phyloP scores from a whole-genome alignment of 1,139 yeast species.

The Sugiyamaella paludigena region DNA sequence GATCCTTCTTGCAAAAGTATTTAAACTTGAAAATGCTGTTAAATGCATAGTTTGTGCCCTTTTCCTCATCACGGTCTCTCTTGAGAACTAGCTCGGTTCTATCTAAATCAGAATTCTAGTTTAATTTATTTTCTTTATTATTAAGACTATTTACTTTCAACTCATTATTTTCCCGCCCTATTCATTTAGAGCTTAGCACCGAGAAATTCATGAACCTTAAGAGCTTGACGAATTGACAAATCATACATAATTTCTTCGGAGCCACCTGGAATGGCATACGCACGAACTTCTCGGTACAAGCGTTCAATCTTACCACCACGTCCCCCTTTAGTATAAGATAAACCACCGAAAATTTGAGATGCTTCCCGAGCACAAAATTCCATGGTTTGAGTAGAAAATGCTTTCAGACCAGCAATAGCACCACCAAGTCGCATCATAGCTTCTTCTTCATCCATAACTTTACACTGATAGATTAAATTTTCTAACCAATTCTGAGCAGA shows the following conservation, averaged over 20 bases:
- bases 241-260: constrained; percentile 48
- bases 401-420: constrained; percentile 46
- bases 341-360: constrained; percentile 46
- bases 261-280: constrained; percentile 47
- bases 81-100: too few species aligned
- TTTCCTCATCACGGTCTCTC: too few species aligned
- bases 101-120: too few species aligned
- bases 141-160: background rate
- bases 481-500: constrained; percentile 42
- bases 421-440: constrained; percentile 45
- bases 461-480: constrained; percentile 38
- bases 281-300: constrained; percentile 44
- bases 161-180: constrained; percentile 3
- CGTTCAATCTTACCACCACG: constrained; percentile 46
- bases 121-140: background rate
- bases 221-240: constrained; percentile 42
- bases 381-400: constrained; percentile 42
- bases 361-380: constrained; percentile 47
- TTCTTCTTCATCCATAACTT: constrained; percentile 39
- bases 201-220: constrained; percentile 41
- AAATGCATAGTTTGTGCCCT: too few species aligned
- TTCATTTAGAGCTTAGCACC: constrained; percentile 40
- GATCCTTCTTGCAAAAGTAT: too few species aligned
- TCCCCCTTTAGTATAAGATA: constrained; percentile 46
- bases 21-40: too few species aligned